phyloP scores from a whole-genome alignment of 2,329 filamentous ascomycete genomes.

The Orbilia blumenaviensis region DNA sequence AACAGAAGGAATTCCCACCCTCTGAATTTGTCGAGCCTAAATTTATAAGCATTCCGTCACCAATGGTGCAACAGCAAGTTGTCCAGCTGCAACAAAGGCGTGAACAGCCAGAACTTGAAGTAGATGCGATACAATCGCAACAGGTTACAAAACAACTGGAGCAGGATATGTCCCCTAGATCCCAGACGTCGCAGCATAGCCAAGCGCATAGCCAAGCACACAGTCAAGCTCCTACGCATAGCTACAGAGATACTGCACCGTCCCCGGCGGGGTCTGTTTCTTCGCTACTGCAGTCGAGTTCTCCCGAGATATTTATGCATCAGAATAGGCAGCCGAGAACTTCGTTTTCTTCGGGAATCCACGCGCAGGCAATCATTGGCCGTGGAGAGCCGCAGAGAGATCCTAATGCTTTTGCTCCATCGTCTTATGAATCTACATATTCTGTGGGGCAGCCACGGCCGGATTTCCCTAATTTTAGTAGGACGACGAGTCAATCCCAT shows the following conservation, averaged over 20 bases:
- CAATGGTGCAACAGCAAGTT: constrained; percentile 53
- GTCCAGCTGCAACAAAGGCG: constrained; percentile 49
- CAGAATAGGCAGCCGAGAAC: constrained; percentile 45
- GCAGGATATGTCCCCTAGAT: constrained; percentile 49
- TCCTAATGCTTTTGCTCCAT: constrained; percentile 49
- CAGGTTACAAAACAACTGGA: constrained; percentile 39
- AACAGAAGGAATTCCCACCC: constrained; percentile 35
- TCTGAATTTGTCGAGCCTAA: constrained; percentile 52
- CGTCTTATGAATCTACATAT: constrained; percentile 47
- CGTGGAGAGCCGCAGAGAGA: constrained; percentile 35
- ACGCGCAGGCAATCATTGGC: constrained; percentile 22
- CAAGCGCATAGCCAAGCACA: constrained; percentile 27
- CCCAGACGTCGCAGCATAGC: constrained; percentile 49
- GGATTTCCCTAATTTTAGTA: constrained; percentile 44
- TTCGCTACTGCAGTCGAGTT: constrained; percentile 49
- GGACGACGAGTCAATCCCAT: constrained; percentile 42
- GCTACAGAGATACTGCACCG: constrained; percentile 36
- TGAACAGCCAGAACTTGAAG: constrained; percentile 46
- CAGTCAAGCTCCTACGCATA: constrained; percentile 31
- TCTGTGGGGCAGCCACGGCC: constrained; percentile 49
- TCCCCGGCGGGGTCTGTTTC: constrained; percentile 53
- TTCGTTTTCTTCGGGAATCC: constrained; percentile 45
- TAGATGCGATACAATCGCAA: constrained; percentile 32
- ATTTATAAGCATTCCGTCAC: constrained; percentile 51
- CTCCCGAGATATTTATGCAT: constrained; percentile 53